Evolutionary conservation across 768 basidiomycete species (phyloP).

Genomic region (Clitopilus passeckerianus): DNA sequence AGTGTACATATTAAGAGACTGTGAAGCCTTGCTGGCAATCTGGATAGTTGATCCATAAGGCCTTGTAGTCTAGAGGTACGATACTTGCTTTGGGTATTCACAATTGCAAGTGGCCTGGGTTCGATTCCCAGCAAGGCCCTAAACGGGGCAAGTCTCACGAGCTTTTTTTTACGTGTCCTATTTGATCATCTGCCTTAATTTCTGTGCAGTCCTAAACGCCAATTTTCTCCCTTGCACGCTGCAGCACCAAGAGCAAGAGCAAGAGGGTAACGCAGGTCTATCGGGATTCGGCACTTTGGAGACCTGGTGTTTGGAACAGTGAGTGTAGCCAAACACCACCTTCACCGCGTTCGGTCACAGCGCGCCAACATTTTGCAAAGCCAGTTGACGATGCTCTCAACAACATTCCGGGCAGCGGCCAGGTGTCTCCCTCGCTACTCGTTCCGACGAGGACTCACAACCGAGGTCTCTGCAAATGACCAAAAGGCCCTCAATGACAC

Average conservation of each 20-base stretch:
- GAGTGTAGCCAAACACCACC: not conserved
- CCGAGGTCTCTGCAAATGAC: slow-evolving; percentile 9
- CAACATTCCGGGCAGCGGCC: slow-evolving; percentile 7
- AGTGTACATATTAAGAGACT: no score
- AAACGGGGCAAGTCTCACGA: not conserved
- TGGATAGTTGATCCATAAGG: not conserved
- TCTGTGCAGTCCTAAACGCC: no score
- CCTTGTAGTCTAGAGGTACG: slow-evolving; percentile 1
- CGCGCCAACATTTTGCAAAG: not conserved
- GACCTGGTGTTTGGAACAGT: not conserved
- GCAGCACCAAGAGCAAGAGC: no score
- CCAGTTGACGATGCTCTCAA: slow-evolving; percentile 14
- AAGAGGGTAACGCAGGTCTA: no score
- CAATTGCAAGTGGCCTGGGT: slow-evolving; percentile 43
- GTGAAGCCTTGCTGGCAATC: no score
- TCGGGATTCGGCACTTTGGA: no score
- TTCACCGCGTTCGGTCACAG: not conserved
- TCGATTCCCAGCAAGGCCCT: slow-evolving; percentile 45
- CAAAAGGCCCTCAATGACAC: slow-evolving; percentile 12
- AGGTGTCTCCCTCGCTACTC: slow-evolving; percentile 13
- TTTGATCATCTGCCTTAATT: no score
- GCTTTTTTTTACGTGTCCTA: no score
- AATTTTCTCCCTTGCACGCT: no score
- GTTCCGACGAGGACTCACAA: slow-evolving; percentile 7
- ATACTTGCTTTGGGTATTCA: not conserved